Base-by-base conservation (phyloP, 805 yeast genomes). In the Nakazawaea pomicola region DNA sequence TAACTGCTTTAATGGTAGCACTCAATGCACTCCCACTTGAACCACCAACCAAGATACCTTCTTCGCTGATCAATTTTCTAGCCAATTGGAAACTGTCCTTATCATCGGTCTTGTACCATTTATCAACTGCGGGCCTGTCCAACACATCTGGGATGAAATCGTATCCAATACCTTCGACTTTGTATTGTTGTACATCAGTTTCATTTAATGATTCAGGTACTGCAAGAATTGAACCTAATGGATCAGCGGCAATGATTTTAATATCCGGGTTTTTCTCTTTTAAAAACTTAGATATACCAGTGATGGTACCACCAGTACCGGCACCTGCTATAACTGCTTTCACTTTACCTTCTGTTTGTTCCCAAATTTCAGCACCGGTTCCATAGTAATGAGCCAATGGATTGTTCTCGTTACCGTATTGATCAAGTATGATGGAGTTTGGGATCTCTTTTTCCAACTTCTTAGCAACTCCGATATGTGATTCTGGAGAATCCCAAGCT, bases 271-370 rank as follows among this genome's bases (percentile, higher is more conserved):
- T 73, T 60, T 81, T 73, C 58, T 78, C 85, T 66, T 85, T 85
- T 59, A 86, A 70, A 53, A 80, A 87, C 51, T 69, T 72, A 43
- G 93, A 77, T 51, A 84, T 83, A 66, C 95, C 95, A 39, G 85
- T 68, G 57, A 86, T 81, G 40, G 95, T 86, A 65, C 95, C 95
- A 64, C 95, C 95, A 44, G 95, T 86, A 65, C 95, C 95, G 6
- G 95, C 95, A 60, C 95, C 95, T 29, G 95, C 95, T 41, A 87
- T 83, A 33, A 87, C 68, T 46, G 81, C 87, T 41, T 77, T 78
- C 40, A 87, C 68, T 45, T 79, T 74, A 27, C 90, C 86, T 19
- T 71, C 62, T 12, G 91, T 75, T 63, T 86, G 95, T 46, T 79
- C 78, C 80, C 89, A 84, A 54, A 86, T 86, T 64, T 86, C 95